Evolutionary conservation across 2,329 filamentous ascomycete species (phyloP), one percentile per base, ranked within the genome.

Genomic region (Beauveria brongniartii): DNA sequence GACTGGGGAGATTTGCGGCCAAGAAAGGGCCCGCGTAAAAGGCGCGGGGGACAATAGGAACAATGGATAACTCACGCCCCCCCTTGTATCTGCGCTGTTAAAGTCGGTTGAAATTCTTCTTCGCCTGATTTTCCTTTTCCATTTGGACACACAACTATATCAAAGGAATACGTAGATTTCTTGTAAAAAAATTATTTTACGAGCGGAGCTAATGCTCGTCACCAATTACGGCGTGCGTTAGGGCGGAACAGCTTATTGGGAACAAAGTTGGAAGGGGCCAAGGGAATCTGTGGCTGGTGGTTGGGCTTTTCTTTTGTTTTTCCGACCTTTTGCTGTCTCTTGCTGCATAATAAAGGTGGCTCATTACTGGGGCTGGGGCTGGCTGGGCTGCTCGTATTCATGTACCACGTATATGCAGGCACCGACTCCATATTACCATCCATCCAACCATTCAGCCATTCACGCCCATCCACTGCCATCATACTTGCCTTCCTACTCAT

Each of bases 401-500:
- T 40, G 43, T 57, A 48, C 44, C 55, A 50, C 55, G 44, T 57
- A 57, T 57, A 30, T 57, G 55, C 55, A 57, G 55, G 55, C 55
- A 57, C 55, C 44, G 55, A 50, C 55, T 57, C 55, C 55, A 57
- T 50, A 34, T 12, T 34, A 34, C 34, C 34, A 28, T 34, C 22
- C 30, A 18, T 24, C 16, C 22, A 24, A 24, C 16, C 20, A 28
- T 20, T 34, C 26, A 51, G n/a, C 47, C 5, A 9, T 14, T 30
- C 26, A 16, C 2, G 3, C 26, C 9, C 20, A 10, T n/a, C 28
- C 55, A 28, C 26, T 52, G 16, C 34, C 16, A 28, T 30, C 18
- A 18, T 20, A 10, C 26, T n/a, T 40, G 20, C 34, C 16, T n/a
- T n/a, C 8, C 16, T 20, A 10, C 26, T n/a, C 43, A 4, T n/a